Evolutionary conservation across 2,329 filamentous ascomycete genomes (phyloP), one percentile per base, ranked within the genome.

Genomic region (Dactylellina drechsleri): DNA sequence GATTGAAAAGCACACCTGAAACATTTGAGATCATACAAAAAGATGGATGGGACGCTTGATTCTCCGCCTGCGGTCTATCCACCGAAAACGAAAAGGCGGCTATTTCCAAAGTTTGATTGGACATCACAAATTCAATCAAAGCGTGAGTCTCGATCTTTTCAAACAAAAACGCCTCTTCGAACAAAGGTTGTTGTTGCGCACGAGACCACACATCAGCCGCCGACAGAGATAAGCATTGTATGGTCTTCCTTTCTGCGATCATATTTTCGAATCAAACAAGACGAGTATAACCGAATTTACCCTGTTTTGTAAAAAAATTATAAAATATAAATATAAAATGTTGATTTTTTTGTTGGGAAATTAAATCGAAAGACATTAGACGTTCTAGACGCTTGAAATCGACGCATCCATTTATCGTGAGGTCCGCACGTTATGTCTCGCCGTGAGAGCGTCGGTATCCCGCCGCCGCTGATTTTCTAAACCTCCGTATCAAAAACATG

Each of bases 141-240:
- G 47, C 10, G 6, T n/a, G 47, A 20, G 13, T 47, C 16, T 47
- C 31, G 31, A 36, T 15, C 43, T 47, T 47, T 10, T 15, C 43
- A 47, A 5, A 5, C 43, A 6, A 15, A n/a, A n/a, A 6, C 15
- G 13, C 15, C 43, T 47, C 13, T 18, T 47, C 43, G 43, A 10
- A n/a, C 47, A 16, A 5, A 52, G 47, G 16, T 20, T 40, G 20
- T 16, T 47, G 41, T 23, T 60, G 57, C 49, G 57, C 57, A 60
- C 57, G 57, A 36, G 57, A 60, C 57, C 57, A 18, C 20, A 60
- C 28, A 60, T 60, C 57, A 60, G 41, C 57, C 57, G 57, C 57
- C 20, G 57, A 60, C 57, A 20, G 43, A 49, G 15, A 23, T 60
- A 36, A 31, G 41, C 43, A 31, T 13, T 18, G 43, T 15, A 7